Evolutionary conservation across 768 basidiomycete genomes (phyloP), one percentile per base, ranked within the genome.

Genomic region (Kwoniella heveanensis): DNA sequence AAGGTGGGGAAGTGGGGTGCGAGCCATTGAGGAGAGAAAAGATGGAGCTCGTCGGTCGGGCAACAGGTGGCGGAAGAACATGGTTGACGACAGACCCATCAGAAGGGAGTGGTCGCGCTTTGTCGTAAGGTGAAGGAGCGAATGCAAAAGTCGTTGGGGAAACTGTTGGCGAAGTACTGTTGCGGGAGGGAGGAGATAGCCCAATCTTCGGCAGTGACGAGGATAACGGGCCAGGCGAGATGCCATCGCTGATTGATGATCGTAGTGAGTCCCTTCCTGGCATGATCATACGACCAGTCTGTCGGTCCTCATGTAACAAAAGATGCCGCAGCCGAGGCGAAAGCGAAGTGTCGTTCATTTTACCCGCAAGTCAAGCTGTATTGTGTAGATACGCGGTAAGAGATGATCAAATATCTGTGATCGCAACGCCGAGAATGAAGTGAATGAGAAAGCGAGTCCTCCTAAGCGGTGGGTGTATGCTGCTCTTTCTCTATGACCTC

Each of bases 311-410:
- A 19, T 71, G 62, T 24, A 76, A 73, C 19, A 71, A 49, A 9
- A 71, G 70, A 47, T 74, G 72, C 15, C 67, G 65, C 19, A 71
- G 67, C 4, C 65, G 56, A 4, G 70, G 68, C 7, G 67, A 72
- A 1, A 67, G 54, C 3, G 60, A 26, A 22, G 67, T 67, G 46
- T 60, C 62, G 26, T 58, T 39, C 66, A 68, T 64, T 9, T 21
- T 57, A 10, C 15, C n/a, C n/a, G n/a, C 10, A 44, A 19, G 39
- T 19, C 39, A 4, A 44, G 17, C 39, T 44, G 17, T 7, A 44
- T 44, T 19, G 39, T 17, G 39, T n/a, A n/a, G n/a, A n/a, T n/a
- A n/a, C n/a, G n/a, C n/a, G n/a, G n/a, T n/a, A n/a, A n/a, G n/a
- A n/a, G n/a, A n/a, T n/a, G n/a, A n/a, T n/a, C n/a, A n/a, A n/a